phyloP scores from a whole-genome alignment of 2,329 filamentous ascomycete genomes.

The Colletotrichum godetiae region DNA sequence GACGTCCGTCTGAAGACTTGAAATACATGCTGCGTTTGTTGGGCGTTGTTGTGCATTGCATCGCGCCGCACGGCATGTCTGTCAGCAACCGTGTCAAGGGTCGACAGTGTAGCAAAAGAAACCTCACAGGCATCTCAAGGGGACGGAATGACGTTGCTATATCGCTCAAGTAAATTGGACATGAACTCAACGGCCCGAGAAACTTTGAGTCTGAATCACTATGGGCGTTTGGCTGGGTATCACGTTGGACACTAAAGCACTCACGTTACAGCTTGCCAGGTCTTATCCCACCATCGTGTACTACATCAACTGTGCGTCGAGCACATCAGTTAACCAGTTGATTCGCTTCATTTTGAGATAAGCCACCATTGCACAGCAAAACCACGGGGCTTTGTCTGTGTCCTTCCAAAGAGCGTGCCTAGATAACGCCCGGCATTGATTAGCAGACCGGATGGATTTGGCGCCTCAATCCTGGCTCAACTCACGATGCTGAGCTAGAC shows the following conservation, averaged over 20 bases:
- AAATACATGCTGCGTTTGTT: not conserved
- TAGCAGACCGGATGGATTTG: slow-evolving; percentile 1
- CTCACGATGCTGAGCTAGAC: not conserved
- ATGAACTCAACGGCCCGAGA: too few relatives aligned
- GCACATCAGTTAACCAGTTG: not conserved
- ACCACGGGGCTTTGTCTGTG: too few relatives aligned
- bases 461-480: slow-evolving; percentile 8
- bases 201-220: not conserved
- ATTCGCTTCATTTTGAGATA: not conserved
- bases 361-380: not conserved
- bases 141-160: slow-evolving; percentile 29
- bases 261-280: not conserved
- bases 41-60: slow-evolving; percentile 15
- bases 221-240: not conserved
- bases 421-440: not conserved
- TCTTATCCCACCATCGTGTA: slow-evolving; percentile 17
- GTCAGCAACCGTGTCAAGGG: slow-evolving; percentile 14
- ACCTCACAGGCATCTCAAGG: not conserved
- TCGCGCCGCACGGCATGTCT: not conserved
- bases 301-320: not conserved
- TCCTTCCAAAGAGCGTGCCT: too few relatives aligned
- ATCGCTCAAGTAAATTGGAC: not conserved
- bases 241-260: not conserved
- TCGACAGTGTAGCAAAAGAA: not conserved
- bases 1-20: slow-evolving; percentile 12